Percentiles rank a stretch among this genome's conserved stretches.
Conservation (phyloP, 805 yeast species). For the Saccharomycopsis synnaedendra region DNA sequence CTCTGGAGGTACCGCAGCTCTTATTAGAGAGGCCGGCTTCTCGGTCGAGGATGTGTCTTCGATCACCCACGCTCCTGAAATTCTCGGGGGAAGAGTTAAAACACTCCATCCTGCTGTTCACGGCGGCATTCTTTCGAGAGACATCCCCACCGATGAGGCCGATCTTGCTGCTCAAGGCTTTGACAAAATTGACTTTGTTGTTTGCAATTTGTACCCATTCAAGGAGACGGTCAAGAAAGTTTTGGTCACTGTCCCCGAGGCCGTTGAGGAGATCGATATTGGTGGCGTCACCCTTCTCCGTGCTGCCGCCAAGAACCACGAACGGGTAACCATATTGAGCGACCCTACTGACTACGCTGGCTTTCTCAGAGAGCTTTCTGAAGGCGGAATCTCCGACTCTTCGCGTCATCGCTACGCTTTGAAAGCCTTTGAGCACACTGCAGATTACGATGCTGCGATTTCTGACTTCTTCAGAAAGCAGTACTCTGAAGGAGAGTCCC, state of each 20-base stretch:
- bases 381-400: conserved; percentile 41
- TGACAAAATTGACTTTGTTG: conserved; percentile 93
- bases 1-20: conserved; percentile 92
- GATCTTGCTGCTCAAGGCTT: conserved; percentile 85
- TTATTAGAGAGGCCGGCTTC: conserved; percentile 95
- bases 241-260: conserved; percentile 92
- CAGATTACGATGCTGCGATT: conserved; percentile 92
- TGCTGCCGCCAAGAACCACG: conserved; percentile 98
- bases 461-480: conserved; percentile 96
- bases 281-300: conserved; percentile 96
- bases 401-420: conserved; percentile 79
- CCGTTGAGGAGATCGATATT: conserved; percentile 96
- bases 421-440: conserved; percentile 97
- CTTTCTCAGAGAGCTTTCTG: conserved; percentile 70
- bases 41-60: conserved; percentile 93
- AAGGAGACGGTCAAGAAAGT: conserved; percentile 94
- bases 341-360: conserved; percentile 90
- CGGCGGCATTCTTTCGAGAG: conserved; percentile 93
- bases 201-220: conserved; percentile 96
- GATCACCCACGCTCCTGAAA: conserved; percentile 97
- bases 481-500: conserved; percentile 81
- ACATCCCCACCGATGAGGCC: conserved; percentile 80
- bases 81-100: conserved; percentile 97
- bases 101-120: conserved; percentile 98
- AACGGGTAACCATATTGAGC: conserved; percentile 88